These are phyloP conservation scores for Maudiozyma bulderi DNA, from an alignment of 805 yeast genomes.

Conservation along the genomic window DNA sequence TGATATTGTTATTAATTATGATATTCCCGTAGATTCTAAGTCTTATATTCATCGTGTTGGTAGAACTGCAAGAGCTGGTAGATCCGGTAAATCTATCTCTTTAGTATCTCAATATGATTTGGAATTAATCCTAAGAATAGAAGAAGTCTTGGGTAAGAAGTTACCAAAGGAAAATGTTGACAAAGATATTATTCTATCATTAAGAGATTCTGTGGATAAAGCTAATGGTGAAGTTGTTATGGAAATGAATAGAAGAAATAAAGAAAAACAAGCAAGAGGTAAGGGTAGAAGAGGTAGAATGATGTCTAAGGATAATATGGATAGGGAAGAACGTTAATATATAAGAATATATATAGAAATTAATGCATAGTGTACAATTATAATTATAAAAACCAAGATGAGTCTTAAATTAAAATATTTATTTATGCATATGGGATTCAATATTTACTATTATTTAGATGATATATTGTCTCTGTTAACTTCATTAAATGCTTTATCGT, in stretches of 20 bases:
- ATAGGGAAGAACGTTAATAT: slow-evolving; percentile 33
- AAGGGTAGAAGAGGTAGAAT: slow-evolving; percentile 33
- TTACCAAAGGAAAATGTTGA: slow-evolving; percentile 77
- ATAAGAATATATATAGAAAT: neutral
- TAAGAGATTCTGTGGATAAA: slow-evolving; percentile 81
- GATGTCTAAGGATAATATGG: slow-evolving; percentile 37
- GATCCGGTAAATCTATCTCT: slow-evolving; percentile 79
- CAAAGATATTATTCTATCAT: slow-evolving; percentile 61
- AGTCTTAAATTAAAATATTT: neutral
- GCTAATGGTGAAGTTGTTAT: slow-evolving; percentile 84
- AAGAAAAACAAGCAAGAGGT: slow-evolving; percentile 40
- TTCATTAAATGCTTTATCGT: slow-evolving; percentile 26
- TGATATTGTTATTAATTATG: slow-evolving; percentile 67
- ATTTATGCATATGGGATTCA: neutral
- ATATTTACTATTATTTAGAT: neutral
- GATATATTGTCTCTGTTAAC: neutral
- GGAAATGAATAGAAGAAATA: slow-evolving; percentile 56
- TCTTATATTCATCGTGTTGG: slow-evolving; percentile 86
- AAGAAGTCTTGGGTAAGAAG: slow-evolving; percentile 74
- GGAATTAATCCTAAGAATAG: slow-evolving; percentile 80
- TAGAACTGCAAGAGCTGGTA: slow-evolving; percentile 91
- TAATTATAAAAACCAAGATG: neutral
- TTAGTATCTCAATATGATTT: slow-evolving; percentile 91
- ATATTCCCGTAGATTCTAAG: slow-evolving; percentile 76
- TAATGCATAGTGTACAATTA: neutral